Evolutionary conservation across 176 grass and related monocot species (phyloP), one percentile per base, ranked within the genome.

Genomic region (Themeda triandra): DNA sequence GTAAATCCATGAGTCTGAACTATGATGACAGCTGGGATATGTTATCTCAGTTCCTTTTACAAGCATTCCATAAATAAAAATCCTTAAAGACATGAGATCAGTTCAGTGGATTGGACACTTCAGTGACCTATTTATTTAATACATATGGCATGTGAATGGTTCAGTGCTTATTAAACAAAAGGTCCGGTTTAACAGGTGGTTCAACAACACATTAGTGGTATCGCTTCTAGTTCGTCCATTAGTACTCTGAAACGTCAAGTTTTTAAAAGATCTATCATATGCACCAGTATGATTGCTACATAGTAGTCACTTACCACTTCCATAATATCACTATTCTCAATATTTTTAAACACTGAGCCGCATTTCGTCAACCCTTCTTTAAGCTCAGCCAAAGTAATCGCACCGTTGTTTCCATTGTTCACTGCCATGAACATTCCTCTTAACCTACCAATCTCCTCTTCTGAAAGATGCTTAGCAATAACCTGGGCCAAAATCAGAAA

Each of bases 391-490:
- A 90, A 93, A 75, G 79, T 92, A 84, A 93, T 75, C 3, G 70
- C 66, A 28, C 83, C 80, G 54, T 33, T 86, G 59, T 76, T 90
- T 18, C 84, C 53, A 3, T 82, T 86, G 54, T 91, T 85, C 87
- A 97, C 78, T 71, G 89, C 67, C 80, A 64, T 81, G 67, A 93
- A 93, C 60, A 90, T 90, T 71, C 91, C 89, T 88, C 86, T 84
- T 59, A 97, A 84, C 21, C 85, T 87, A 88, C 65, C 89, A 83
- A 81, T 93, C 65, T 93, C 91, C 79, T 97, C 73, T 75, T 93
- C 91, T 32, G 89, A 86, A 45, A 97, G 89, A 56, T 67, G 84
- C 67, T 93, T 85, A 62, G 84, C 85, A 28, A 92, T 90, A 73
- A 92, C 86, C 91, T 93, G 54, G 33, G 66, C 24, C 71, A 36